phyloP scores from a whole-genome alignment of 1,139 yeast genomes.

The Debaryomyces udenii region DNA sequence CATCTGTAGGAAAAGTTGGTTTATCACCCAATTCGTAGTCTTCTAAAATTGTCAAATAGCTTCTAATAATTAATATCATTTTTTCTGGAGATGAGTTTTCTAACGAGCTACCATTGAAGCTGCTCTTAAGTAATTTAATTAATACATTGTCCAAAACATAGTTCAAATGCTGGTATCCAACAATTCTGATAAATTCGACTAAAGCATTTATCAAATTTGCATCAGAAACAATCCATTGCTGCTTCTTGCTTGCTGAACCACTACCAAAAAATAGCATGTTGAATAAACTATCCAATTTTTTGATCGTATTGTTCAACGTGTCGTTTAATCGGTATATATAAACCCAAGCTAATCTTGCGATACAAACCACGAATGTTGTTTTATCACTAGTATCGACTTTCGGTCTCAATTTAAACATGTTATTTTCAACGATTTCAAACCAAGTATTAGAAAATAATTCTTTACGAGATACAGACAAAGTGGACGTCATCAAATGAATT shows the following conservation, averaged over 20 bases:
- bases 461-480: conserved; percentile 79
- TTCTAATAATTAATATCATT: conserved; percentile 65
- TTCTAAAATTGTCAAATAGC: conserved; percentile 69
- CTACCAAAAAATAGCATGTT: conserved; percentile 55
- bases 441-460: conserved; percentile 77
- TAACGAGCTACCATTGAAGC: conserved; percentile 56
- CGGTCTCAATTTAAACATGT: conserved; percentile 39
- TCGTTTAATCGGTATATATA: conserved; percentile 85
- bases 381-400: conserved; percentile 58
- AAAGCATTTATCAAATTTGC: conserved; percentile 62
- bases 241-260: conserved; percentile 53
- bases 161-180: conserved; percentile 79
- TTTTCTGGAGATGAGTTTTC: conserved; percentile 74
- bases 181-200: conserved; percentile 70
- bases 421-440: conserved; percentile 66
- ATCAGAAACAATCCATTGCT: conserved; percentile 73
- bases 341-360: conserved; percentile 84
- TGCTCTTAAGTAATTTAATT: conserved; percentile 57
- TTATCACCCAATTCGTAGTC: conserved; percentile 59
- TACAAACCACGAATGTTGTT: conserved; percentile 62
- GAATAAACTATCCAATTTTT: conserved; percentile 54
- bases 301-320: conserved; percentile 82
- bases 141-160: conserved; percentile 78
- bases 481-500: conserved; percentile 69
- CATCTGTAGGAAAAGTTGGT: conserved; percentile 79